Evolutionary conservation across 2,329 filamentous ascomycete genomes (phyloP).

Genomic region (Rachicladosporium sp.): DNA sequence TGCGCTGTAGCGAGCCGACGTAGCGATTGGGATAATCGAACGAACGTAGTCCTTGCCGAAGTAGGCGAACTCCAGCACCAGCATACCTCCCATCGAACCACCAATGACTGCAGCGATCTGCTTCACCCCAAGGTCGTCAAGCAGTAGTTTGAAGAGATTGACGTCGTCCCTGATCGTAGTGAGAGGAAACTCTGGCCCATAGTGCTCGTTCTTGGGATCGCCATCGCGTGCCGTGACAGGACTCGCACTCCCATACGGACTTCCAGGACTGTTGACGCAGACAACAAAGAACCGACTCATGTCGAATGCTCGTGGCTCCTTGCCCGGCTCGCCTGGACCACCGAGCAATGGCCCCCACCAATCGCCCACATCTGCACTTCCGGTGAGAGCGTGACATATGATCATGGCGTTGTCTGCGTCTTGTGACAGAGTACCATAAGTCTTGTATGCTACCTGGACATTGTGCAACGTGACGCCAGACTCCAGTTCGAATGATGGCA

Average conservation of each 20-base stretch:
- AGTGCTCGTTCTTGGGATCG: conserved; percentile 58
- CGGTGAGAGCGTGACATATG: conserved; percentile 73
- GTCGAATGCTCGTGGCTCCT: conserved; percentile 51
- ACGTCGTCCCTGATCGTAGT: conserved; percentile 95
- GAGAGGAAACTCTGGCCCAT: conserved; percentile 91
- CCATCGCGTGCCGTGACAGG: conserved; percentile 82
- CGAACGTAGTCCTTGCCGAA: conserved; percentile 77
- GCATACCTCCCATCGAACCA: conserved; percentile 80
- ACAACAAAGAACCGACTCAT: conserved; percentile 73
- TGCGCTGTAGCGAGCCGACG: conserved; percentile 71
- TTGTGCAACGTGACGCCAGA: conserved; percentile 76
- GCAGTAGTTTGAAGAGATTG: conserved; percentile 65
- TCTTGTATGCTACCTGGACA: conserved; percentile 56
- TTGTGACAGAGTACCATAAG: conserved; percentile 45
- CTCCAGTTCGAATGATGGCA: conserved; percentile 85
- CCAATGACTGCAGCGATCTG: conserved; percentile 70
- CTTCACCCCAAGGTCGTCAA: conserved; percentile 71
- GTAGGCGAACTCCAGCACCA: conserved; percentile 85
- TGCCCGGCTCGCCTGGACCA: conserved; percentile 49
- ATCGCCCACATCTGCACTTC: conserved; percentile 71
- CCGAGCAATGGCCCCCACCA: conserved; percentile 82
- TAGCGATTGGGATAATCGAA: conserved; percentile 71
- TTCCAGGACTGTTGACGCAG: conserved; percentile 76
- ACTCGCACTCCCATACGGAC: conserved; percentile 77
- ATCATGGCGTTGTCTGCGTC: conserved; percentile 50